Base-by-base conservation (phyloP, 139 green algal species). In the Asterochloris erici region DNA sequence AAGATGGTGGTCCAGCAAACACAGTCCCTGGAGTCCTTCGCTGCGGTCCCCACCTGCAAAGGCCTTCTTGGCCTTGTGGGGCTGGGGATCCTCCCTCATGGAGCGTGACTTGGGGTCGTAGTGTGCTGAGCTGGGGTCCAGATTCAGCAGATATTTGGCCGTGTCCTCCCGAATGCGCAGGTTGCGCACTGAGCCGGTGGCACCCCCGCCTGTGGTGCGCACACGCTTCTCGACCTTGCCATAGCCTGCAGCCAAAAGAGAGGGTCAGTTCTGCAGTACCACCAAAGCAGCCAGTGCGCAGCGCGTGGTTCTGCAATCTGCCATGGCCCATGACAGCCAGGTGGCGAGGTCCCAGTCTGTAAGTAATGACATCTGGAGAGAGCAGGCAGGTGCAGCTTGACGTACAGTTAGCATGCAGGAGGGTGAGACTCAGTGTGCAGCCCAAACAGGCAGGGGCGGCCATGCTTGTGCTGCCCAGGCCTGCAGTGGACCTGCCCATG, bases 111-210 rank as follows among this genome's bases (percentile, higher is more conserved):
- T 99, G 78, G 97, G 97, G 90, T 99, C 97, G 85, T 99, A 99
- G 90, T 99, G 92, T 14, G 97, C 96, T 4, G 90, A 96, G 88
- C 97, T 94, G 14, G 88, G 28, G 86, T 99, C 97, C 87, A 99
- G 88, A 86, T 99, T 99, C 70, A 98, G 90, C 80, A 99, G 92
- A 87, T 99, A 99, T 90, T 99, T 99, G 73, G 97, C 97, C 0
- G 96, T 99, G 89, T 99, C 97, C 85, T 99, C 97, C n/a, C 97
- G 93, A 82, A 99, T 99, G 76, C 97, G 94, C 89, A 99, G 92
- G 91, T 99, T 99, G 78, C 96, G 91, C 76, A 98, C 94, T 0
- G 89, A 93, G 9, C 94, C 95, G 0, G 93, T 95, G 60, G 90
- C 88, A 76, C 97, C 97, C 38, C 97, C 97, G 11, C 89, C 97